Percentiles rank a stretch among this genome's conserved stretches.
Conservation (phyloP, 2,329 filamentous ascomycete genomes). For the Colletotrichum falcatum region DNA sequence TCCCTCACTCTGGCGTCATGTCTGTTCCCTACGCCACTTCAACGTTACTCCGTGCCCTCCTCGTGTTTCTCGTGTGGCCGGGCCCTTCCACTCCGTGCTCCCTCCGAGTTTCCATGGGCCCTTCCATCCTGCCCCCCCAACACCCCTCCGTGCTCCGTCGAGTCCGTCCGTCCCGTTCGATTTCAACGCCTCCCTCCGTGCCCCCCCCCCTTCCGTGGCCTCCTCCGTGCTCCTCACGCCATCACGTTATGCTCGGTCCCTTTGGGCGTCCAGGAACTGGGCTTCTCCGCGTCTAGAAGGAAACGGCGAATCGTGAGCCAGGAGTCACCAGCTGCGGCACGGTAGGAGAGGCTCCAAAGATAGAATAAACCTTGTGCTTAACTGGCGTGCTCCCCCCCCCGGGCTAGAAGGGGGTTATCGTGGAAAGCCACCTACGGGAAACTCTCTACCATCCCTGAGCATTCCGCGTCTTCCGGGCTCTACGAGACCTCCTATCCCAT, state of each 20-base stretch:
- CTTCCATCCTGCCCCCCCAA: neutral
- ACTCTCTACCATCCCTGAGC: neutral
- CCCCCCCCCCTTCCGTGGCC: neutral
- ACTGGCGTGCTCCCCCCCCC: neutral
- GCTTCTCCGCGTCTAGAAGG: neutral
- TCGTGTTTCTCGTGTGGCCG: neutral
- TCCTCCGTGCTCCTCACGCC: neutral
- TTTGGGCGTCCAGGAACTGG: neutral
- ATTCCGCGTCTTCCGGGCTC: neutral
- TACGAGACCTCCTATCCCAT: neutral
- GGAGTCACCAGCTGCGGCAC: neutral
- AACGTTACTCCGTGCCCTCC: neutral
- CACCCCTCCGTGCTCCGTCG: conserved; percentile 17
- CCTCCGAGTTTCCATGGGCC: neutral
- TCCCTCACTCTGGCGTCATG: neutral
- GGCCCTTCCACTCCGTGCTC: neutral
- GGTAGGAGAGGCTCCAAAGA: neutral
- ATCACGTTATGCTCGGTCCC: conserved; percentile 16
- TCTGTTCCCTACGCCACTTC: neutral
- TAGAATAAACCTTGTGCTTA: neutral
- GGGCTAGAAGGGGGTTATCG: neutral
- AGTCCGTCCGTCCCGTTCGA: conserved; percentile 13
- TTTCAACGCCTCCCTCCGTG: neutral
- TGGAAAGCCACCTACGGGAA: neutral
- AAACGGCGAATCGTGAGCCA: neutral